Evolutionary conservation across 2,329 filamentous ascomycete genomes (phyloP), one percentile per base, ranked within the genome.

Genomic region (Sarocladium brachiariae): DNA sequence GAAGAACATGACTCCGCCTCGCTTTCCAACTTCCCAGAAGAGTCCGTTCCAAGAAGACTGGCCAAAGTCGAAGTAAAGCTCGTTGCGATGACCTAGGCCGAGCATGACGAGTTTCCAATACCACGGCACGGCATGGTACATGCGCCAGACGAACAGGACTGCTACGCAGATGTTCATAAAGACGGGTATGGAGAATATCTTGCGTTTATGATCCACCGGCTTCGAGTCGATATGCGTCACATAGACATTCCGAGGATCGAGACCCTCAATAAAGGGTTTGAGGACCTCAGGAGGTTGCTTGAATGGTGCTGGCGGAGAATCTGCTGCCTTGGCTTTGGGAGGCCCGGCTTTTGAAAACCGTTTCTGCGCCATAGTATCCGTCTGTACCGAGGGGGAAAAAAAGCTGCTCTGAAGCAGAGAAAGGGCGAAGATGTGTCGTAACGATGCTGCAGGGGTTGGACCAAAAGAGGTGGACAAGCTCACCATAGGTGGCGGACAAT

Each of bases 201-300:
- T 86, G 64, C 80, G 80, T 70, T 96, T 96, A 69, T 91, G 81
- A 24, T 76, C 74, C 18, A 70, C 67, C 0, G 84, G 82, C 54
- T 86, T 83, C 53, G 69, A 71, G 73, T 96, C 91, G 67, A 95
- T 74, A 71, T 96, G 90, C 25, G 86, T 77, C 60, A 96, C 79
- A 76, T 96, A 96, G 63, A 95, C 77, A 65, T 88, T 81, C 51
- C 78, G 70, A 51, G 78, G 73, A 52, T 82, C 77, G 53, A 96
- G 82, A 38, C 74, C 77, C 31, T 77, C 70, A 61, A 87, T 75
- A 63, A 95, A 84, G 10, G 83, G 77, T 48, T 75, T 60, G 50
- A 95, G 77, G 27, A 75, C 73, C 46, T 78, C 65, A 1, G 87
- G 80, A 0, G 82, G 81, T 53, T 73, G 73, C 57, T 78, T 77